Evolutionary conservation across 306 rosid species (phyloP).

Genomic region (Rosa rugosa): DNA sequence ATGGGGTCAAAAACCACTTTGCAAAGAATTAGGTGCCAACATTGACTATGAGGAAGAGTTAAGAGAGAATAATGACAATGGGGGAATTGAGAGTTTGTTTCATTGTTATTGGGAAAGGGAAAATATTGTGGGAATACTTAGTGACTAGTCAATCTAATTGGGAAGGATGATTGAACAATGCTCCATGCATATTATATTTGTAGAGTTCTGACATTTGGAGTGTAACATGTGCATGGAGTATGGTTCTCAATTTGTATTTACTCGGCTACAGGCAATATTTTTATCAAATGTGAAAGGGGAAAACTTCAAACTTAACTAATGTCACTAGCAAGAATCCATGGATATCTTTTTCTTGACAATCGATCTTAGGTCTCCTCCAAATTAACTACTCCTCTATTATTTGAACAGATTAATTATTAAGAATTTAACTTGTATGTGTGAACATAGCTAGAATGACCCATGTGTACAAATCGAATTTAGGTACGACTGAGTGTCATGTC

Average conservation of each 20-base stretch:
- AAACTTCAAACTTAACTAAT: slow-evolving; percentile 10
- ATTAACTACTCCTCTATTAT: background rate
- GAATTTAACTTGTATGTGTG: background rate
- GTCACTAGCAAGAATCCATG: slow-evolving; percentile 19
- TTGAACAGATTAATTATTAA: background rate
- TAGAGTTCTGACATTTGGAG: slow-evolving; percentile 17
- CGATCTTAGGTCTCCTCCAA: background rate
- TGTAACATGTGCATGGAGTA: background rate
- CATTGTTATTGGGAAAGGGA: slow-evolving; percentile 18
- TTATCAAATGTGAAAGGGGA: slow-evolving; percentile 5
- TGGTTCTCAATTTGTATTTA: slow-evolving; percentile 5
- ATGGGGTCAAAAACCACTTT: slow-evolving; percentile 3
- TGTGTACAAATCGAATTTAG: background rate
- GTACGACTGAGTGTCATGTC: background rate
- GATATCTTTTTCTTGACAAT: background rate
- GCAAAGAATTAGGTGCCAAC: slow-evolving; percentile 20
- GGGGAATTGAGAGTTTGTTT: background rate
- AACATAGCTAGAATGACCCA: background rate
- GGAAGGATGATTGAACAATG: slow-evolving; percentile 7
- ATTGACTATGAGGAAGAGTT: slow-evolving; percentile 17
- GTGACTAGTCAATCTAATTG: slow-evolving; percentile 9
- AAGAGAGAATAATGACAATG: slow-evolving; percentile 19
- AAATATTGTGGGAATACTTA: slow-evolving; percentile 10
- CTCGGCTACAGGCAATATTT: background rate
- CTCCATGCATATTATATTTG: slow-evolving; percentile 1